Conservation (phyloP, 495 filamentous ascomycete species). For the Parathielavia appendiculata region DNA sequence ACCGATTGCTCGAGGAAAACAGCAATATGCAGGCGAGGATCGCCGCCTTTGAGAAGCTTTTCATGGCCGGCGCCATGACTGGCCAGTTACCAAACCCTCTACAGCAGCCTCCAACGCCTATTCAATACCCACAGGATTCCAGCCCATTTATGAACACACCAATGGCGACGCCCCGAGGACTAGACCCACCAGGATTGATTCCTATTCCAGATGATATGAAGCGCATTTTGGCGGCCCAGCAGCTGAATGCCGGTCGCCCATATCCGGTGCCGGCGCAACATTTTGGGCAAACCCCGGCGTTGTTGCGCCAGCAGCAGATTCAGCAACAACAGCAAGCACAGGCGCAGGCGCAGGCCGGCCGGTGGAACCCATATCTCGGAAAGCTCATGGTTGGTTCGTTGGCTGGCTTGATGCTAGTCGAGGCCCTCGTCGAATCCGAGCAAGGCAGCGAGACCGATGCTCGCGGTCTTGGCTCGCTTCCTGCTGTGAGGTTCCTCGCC, state of each 20-base stretch:
- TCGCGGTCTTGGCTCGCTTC: slow-evolving; percentile 67
- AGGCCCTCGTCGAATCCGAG: slow-evolving; percentile 60
- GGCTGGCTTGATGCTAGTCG: slow-evolving; percentile 84
- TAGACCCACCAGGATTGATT: slow-evolving; percentile 62
- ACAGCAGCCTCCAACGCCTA: slow-evolving; percentile 44
- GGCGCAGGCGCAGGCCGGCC: slow-evolving; percentile 36
- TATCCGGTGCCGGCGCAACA: slow-evolving; percentile 42
- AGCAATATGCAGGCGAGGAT: slow-evolving; percentile 64
- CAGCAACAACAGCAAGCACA: slow-evolving; percentile 43
- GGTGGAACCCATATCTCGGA: slow-evolving; percentile 50
- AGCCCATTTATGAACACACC: slow-evolving; percentile 31
- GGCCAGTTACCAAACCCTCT: slow-evolving; percentile 40
- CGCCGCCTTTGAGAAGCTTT: slow-evolving; percentile 63
- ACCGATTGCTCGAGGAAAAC: slow-evolving; percentile 75
- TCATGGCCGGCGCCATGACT: slow-evolving; percentile 56
- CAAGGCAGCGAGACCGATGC: slow-evolving; percentile 54
- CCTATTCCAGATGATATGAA: slow-evolving; percentile 72
- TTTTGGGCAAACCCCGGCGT: slow-evolving; percentile 32
- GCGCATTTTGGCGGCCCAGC: slow-evolving; percentile 54
- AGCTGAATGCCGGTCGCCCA: slow-evolving; percentile 38
- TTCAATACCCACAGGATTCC: slow-evolving; percentile 43
- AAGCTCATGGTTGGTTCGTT: slow-evolving; percentile 90
- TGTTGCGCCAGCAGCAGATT: slow-evolving; percentile 47
- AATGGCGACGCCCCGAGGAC: slow-evolving; percentile 28
- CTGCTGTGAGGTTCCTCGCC: slow-evolving; percentile 47